Evolutionary conservation across 768 basidiomycete genomes (phyloP), one percentile per base, ranked within the genome.

Genomic region (Mycena pura): DNA sequence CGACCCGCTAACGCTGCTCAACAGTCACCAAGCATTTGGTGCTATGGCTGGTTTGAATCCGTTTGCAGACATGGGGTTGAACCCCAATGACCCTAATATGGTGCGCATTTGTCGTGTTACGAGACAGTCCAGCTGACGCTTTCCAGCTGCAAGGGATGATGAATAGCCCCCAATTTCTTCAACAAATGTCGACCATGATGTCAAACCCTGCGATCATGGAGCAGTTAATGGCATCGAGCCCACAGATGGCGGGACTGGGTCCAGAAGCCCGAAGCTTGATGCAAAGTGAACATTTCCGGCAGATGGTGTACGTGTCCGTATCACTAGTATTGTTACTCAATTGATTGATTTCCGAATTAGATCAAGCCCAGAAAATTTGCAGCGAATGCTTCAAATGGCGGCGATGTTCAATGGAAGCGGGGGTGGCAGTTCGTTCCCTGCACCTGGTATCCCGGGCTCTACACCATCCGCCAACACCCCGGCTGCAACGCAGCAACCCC

Each of bases 11-110:
- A 94, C 92, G 0, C 89, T 86, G 57, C 82, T 94, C 49, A 96
- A 95, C 71, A 81, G 88, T 15, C 87, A 89, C 69, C 76, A 86
- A 74, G 92, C 89, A 0, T 92, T 88, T 65, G 93, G 93, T 1
- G 79, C 85, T 17, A 86, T 93, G 85, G 90, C 90, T 0, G 91
- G 92, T 6, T 80, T 96, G 72, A 98, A 99, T 69, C 96, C 97
- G 0, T 99, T 99, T 70, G 83, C 90, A 0, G 90, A 90, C 5
- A 87, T 96, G 86, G 96, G 96, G 1, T 48, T 96, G 41, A 99
- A 99, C 70, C 81, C 85, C 5, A 93, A 92, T 67, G 96, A 98
- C 72, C 96, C 96, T 0, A 97, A 98, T 73, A 92, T 96, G 87
- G 94, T 93, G 60, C 65, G 85, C 77, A 21, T 38, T 15, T 39